Evolutionary conservation across 306 rosid genomes (phyloP).

Genomic region (Trifolium fragiferum): DNA sequence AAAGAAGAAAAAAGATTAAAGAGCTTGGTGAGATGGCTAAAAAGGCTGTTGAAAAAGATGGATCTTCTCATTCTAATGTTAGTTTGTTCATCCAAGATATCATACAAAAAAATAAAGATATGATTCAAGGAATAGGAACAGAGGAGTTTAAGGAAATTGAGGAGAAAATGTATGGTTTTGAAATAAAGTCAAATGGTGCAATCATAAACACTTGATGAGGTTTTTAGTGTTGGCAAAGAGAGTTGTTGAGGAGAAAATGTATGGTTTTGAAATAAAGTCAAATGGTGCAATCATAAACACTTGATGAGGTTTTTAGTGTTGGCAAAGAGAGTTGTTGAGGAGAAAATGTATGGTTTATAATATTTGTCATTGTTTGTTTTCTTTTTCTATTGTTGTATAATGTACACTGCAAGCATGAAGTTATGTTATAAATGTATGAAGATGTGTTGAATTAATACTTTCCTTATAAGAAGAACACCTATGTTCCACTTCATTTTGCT

Average conservation of each 20-base stretch:
- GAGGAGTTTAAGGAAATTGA: background rate
- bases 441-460: too few species aligned
- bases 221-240: constrained; percentile 60
- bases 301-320: constrained; percentile 54
- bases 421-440: too few species aligned
- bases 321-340: constrained; percentile 47
- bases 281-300: background rate
- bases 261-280: background rate
- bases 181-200: background rate
- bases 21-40: constrained; percentile 48
- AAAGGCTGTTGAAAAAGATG: constrained; percentile 58
- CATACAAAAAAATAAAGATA: constrained; percentile 23
- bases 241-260: too few species aligned
- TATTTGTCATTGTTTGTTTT: too few species aligned
- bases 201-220: constrained; percentile 20
- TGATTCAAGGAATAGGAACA: background rate
- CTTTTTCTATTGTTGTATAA: too few species aligned
- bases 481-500: too few species aligned
- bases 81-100: constrained; percentile 52
- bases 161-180: background rate
- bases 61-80: constrained; percentile 58
- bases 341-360: too few species aligned
- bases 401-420: too few species aligned
- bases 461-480: too few species aligned
- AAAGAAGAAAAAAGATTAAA: constrained; percentile 43